phyloP scores from a whole-genome alignment of 2,329 filamentous ascomycete species.

The Diplodia mutila region DNA sequence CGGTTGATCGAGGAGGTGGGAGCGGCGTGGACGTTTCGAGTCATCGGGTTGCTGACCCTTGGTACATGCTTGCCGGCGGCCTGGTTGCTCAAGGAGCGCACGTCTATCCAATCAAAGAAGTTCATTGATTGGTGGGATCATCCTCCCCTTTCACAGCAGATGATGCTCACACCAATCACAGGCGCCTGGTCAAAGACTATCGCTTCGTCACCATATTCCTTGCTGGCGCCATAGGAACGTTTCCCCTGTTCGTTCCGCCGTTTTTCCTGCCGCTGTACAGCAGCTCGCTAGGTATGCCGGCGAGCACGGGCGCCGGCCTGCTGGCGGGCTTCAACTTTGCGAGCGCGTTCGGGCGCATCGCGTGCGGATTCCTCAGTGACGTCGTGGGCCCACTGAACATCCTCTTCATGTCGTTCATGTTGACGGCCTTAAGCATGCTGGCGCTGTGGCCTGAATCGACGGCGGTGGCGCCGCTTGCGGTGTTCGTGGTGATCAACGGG shows the following conservation, averaged over 20 bases:
- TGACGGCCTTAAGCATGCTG: constrained; percentile 63
- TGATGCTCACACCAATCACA: constrained; percentile 29
- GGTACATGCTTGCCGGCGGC: constrained; percentile 61
- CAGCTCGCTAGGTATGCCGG: constrained; percentile 58
- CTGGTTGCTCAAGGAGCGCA: constrained; percentile 56
- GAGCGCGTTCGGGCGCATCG: constrained; percentile 61
- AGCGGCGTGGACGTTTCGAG: constrained; percentile 57
- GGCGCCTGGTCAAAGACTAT: constrained; percentile 57
- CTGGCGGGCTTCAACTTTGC: constrained; percentile 66
- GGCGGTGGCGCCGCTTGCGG: constrained; percentile 56
- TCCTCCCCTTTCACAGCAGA: constrained; percentile 8
- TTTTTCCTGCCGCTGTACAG: constrained; percentile 65
- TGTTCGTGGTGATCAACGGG: constrained; percentile 65
- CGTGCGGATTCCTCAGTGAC: constrained; percentile 55
- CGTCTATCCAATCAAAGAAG: constrained; percentile 35
- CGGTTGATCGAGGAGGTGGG: constrained; percentile 52
- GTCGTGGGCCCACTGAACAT: constrained; percentile 39
- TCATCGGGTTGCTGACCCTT: constrained; percentile 57
- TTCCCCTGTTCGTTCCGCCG: constrained; percentile 63
- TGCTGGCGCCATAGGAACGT: constrained; percentile 60
- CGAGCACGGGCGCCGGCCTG: constrained; percentile 59
- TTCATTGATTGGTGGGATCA: constrained; percentile 56
- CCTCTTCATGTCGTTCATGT: constrained; percentile 51
- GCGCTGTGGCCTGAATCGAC: constrained; percentile 64
- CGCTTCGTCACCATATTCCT: constrained; percentile 59